These are phyloP conservation scores for Boletus barrowsii DNA, from an alignment of 768 basidiomycete species.

Conservation along the genomic window DNA sequence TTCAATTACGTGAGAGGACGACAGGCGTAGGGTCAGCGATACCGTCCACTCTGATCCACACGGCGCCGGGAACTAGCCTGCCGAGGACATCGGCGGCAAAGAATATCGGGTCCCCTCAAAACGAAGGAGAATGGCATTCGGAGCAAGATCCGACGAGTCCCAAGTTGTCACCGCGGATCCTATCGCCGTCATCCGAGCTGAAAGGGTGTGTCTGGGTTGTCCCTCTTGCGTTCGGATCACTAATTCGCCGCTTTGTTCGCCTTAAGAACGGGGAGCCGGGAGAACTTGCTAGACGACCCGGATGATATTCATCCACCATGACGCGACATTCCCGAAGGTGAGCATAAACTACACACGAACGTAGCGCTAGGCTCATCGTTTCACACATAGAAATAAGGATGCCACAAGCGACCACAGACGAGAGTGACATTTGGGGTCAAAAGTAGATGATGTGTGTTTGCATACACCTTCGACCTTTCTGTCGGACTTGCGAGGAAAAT, in stretches of 20 bases:
- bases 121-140: background rate
- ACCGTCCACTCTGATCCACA: constrained; percentile 67
- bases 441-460: too few species aligned
- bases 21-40: constrained; percentile 43
- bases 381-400: too few species aligned
- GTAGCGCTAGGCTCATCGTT: too few species aligned
- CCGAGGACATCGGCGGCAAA: constrained; percentile 47
- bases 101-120: constrained; percentile 50
- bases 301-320: background rate
- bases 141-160: constrained; percentile 8
- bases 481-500: too few species aligned
- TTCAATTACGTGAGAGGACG: constrained; percentile 49
- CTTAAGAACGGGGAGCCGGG: background rate
- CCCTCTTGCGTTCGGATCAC: background rate
- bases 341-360: too few species aligned
- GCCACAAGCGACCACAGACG: too few species aligned
- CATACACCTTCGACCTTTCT: too few species aligned
- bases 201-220: background rate
- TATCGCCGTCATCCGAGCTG: too few species aligned
- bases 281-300: background rate
- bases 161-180: background rate
- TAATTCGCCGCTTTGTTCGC: background rate
- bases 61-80: background rate
- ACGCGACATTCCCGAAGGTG: background rate
- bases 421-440: too few species aligned